Percentiles rank a stretch among this genome's conserved stretches.
phyloP scores from a whole-genome alignment of 352 stramenopile genomes.

The Globisporangium cederbergense region DNA sequence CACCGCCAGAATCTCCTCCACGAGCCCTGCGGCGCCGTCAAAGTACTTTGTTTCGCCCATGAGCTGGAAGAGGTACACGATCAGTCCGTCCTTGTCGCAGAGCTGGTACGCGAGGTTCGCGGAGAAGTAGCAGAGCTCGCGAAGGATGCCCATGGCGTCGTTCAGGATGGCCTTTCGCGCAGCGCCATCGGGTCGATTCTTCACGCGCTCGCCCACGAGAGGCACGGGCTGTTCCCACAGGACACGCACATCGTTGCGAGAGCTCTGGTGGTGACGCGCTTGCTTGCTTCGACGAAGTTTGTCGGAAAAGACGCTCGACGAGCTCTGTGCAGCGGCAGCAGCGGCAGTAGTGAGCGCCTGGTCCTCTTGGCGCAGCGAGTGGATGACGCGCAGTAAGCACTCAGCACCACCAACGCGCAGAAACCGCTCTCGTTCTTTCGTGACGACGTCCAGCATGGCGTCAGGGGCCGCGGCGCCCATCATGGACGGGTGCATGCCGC shows the following conservation, averaged over 20 bases:
- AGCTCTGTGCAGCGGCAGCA: slow-evolving; percentile 16
- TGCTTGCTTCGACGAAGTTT: slow-evolving; percentile 21
- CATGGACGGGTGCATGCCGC: slow-evolving; percentile 36
- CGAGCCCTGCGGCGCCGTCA: slow-evolving; percentile 85
- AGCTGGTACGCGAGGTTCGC: slow-evolving; percentile 59
- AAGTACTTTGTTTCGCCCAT: slow-evolving; percentile 89
- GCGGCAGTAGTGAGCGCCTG: slow-evolving; percentile 16
- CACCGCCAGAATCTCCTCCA: slow-evolving; percentile 92
- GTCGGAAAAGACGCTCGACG: slow-evolving; percentile 36
- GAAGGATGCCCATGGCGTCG: slow-evolving; percentile 73
- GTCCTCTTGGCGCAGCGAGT: slow-evolving; percentile 60
- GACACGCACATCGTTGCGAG: slow-evolving; percentile 48
- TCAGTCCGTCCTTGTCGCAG: slow-evolving; percentile 80
- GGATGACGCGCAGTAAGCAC: slow-evolving; percentile 67
- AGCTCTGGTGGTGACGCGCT: slow-evolving; percentile 25
- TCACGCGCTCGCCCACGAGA: slow-evolving; percentile 25
- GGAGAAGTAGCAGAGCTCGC: slow-evolving; percentile 84
- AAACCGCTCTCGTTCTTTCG: slow-evolving; percentile 60
- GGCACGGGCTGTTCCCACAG: slow-evolving; percentile 52
- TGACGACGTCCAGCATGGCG: slow-evolving; percentile 31
- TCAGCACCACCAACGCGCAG: slow-evolving; percentile 71
- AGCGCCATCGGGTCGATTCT: slow-evolving; percentile 44
- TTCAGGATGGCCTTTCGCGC: slow-evolving; percentile 58
- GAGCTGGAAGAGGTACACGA: slow-evolving; percentile 94
- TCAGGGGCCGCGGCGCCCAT: slow-evolving; percentile 19